Evolutionary conservation across 2,329 filamentous ascomycete genomes (phyloP), one percentile per base, ranked within the genome.

Genomic region (Fusarium musae): DNA sequence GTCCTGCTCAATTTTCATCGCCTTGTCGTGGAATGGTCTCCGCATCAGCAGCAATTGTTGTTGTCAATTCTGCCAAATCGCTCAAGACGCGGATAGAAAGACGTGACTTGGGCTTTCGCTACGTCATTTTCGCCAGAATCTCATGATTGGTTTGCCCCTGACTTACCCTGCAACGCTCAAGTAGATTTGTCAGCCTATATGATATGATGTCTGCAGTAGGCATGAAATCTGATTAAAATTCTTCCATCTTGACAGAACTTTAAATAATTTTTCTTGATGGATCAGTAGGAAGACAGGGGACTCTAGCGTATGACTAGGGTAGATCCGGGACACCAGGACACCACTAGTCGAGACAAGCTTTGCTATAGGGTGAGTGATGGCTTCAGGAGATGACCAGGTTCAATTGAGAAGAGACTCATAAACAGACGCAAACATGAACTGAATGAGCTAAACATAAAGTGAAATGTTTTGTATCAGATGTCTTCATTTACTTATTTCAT

Each of bases 1-100:
- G 9, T 9, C 15, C 21, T 23, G 21, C 30, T 36, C 40, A 36
- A 61, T 32, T 68, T 68, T 56, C 56, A 32, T 43, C 21, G 32
- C 66, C 64, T 63, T 63, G 63, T 69, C 64, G 32, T 68, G 54
- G 23, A 30, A 50, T 50, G 63, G 63, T 40, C 53, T 53, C 64
- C 63, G 54, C 65, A 61, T 37, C 32, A 47, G 40, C 17, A 40
- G 54, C 17, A 40, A 15, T 40, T 66, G 64, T 60, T 56, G 50
- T 57, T 58, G 54, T 44, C 57, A 32, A 66, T 53, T 30, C 34
- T 67, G 63, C 40, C 64, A 66, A 67, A 67, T 66, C 62, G 30
- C 52, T 50, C 64, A 67, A 67, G 39, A 52, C 52, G 62, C 39
- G 44, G 62, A 67, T 39, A 36, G 23, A 19, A 61, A 46, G 23